Conservation (phyloP, 441 rosid genomes). For the Brassica hybrid region DNA sequence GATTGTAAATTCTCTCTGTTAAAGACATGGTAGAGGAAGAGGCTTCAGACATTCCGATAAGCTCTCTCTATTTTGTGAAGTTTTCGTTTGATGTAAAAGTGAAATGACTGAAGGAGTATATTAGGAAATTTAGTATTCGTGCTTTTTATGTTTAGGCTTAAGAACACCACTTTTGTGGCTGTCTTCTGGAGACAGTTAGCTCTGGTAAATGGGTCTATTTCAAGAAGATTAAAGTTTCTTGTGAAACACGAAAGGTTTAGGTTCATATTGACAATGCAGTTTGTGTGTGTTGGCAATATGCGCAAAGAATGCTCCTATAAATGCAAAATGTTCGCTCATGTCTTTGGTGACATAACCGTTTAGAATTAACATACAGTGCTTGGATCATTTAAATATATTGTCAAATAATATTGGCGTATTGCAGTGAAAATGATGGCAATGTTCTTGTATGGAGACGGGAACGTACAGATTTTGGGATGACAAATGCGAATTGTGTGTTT, state of each 20-base stretch:
- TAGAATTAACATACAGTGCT: background rate
- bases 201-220: background rate
- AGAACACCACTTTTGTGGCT: constrained; percentile 29
- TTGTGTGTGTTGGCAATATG: constrained; percentile 26
- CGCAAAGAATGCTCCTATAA: background rate
- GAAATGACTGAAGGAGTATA: constrained; percentile 12
- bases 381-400: too few species aligned
- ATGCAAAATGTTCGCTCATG: constrained; percentile 33
- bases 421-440: too few species aligned
- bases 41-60: constrained; percentile 23
- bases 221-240: constrained; percentile 20
- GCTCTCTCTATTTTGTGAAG: constrained; percentile 6
- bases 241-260: constrained; percentile 10
- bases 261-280: constrained; percentile 25
- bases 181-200: constrained; percentile 24
- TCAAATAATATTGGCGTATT: too few species aligned
- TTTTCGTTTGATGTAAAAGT: constrained; percentile 18
- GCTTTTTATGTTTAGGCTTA: constrained; percentile 25
- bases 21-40: constrained; percentile 17
- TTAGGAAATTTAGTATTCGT: constrained; percentile 7
- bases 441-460: too few species aligned
- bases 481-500: too few species aligned
- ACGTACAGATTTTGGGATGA: too few species aligned
- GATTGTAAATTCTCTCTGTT: constrained; percentile 39
- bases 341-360: constrained; percentile 17